Percentiles rank a stretch among this genome's conserved stretches.
phyloP scores from a whole-genome alignment of 202 grass and related monocot species.

The Setaria italica region DNA sequence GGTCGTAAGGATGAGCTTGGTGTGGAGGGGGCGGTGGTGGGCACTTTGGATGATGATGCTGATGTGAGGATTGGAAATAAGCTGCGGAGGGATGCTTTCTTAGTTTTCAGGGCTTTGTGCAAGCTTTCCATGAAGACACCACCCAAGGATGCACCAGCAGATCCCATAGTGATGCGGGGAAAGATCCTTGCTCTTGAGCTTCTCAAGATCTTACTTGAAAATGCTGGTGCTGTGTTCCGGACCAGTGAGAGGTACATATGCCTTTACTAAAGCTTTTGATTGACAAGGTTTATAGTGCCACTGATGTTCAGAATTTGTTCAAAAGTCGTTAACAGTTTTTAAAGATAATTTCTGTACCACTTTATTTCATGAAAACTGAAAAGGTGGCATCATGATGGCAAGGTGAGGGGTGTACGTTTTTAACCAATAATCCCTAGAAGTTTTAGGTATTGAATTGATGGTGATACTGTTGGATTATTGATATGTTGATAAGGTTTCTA shows the following conservation, averaged over 20 bases:
- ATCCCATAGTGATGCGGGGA: constrained; percentile 88
- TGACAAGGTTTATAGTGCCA: neutral
- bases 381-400: neutral
- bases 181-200: constrained; percentile 97
- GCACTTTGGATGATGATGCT: constrained; percentile 77
- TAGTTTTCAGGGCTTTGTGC: constrained; percentile 94
- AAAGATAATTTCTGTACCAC: neutral
- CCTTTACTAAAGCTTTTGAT: constrained; percentile 36
- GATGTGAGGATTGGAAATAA: constrained; percentile 98
- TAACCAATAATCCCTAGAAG: constrained; percentile 8
- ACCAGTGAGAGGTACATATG: constrained; percentile 89
- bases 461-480: neutral
- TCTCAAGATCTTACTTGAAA: constrained; percentile 99
- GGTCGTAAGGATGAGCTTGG: constrained; percentile 97
- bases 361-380: constrained; percentile 28
- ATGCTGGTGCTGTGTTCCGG: constrained; percentile 96
- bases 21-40: constrained; percentile 67
- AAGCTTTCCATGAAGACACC: constrained; percentile 99
- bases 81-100: constrained; percentile 85
- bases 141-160: constrained; percentile 81
- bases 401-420: neutral
- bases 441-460: constrained; percentile 12
- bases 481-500: constrained; percentile 28
- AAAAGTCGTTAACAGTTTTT: neutral
- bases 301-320: constrained; percentile 31